Evolutionary conservation across 306 rosid species (phyloP).

Genomic region (Cucurbita ficifolia): DNA sequence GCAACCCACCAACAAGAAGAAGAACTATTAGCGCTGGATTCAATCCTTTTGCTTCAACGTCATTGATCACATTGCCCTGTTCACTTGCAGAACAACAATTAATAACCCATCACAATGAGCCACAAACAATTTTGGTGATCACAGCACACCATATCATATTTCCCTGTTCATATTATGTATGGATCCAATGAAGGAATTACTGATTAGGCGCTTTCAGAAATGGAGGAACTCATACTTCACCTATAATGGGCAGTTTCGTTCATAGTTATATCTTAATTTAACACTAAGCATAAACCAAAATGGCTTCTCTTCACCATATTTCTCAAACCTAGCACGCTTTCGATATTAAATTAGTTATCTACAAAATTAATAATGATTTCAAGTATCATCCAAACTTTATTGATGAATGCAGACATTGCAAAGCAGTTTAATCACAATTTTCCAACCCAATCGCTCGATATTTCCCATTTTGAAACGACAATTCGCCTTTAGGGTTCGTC

Average conservation of each 20-base stretch:
- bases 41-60: slow-evolving; percentile 50
- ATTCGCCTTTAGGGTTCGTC: not conserved
- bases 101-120: not conserved
- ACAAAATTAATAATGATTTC: not conserved
- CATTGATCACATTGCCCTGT: slow-evolving; percentile 36
- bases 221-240: not conserved
- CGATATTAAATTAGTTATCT: not conserved
- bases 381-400: not conserved
- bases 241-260: not conserved
- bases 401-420: not conserved
- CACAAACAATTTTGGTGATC: not conserved
- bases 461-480: not conserved
- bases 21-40: slow-evolving; percentile 81
- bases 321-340: not conserved
- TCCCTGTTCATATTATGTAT: not conserved
- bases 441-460: not conserved
- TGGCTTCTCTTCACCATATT: not conserved
- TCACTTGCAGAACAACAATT: slow-evolving; percentile 1
- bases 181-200: not conserved
- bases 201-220: not conserved
- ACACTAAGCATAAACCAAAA: not conserved
- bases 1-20: slow-evolving; percentile 55
- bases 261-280: not conserved
- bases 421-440: not conserved
- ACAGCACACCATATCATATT: not conserved